phyloP scores from a whole-genome alignment of 306 rosid genomes.

The Citrullus amarus region DNA sequence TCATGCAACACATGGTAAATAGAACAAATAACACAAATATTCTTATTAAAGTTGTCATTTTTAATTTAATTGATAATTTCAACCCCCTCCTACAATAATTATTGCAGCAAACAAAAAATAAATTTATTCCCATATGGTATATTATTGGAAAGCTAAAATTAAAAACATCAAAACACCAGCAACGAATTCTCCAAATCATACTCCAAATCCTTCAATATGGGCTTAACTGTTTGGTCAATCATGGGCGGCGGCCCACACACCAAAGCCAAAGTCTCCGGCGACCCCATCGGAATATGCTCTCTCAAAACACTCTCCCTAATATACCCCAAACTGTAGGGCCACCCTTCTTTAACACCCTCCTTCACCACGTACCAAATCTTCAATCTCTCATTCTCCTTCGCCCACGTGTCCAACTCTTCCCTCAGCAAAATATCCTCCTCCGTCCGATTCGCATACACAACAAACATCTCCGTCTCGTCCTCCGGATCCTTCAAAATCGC shows the following conservation, averaged over 20 bases:
- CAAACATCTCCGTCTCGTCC: constrained; percentile 57
- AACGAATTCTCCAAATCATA: constrained; percentile 43
- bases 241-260: constrained; percentile 79
- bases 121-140: too few relatives aligned
- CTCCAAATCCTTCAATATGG: constrained; percentile 60
- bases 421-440: constrained; percentile 69
- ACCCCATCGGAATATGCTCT: constrained; percentile 50
- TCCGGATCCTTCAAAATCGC: constrained; percentile 55
- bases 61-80: too few relatives aligned
- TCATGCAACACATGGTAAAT: too few relatives aligned
- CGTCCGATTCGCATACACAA: constrained; percentile 58
- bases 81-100: neutral
- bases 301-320: constrained; percentile 43
- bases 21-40: too few relatives aligned
- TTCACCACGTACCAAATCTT: constrained; percentile 75
- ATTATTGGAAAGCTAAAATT: too few relatives aligned
- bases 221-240: constrained; percentile 64
- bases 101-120: neutral
- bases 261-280: constrained; percentile 44
- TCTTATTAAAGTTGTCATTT: too few relatives aligned
- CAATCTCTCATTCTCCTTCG: constrained; percentile 30
- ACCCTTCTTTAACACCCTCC: constrained; percentile 33
- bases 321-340: constrained; percentile 63
- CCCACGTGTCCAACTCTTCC: constrained; percentile 67
- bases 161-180: constrained; percentile 35